Percentiles rank a stretch among this genome's conserved stretches.
These are phyloP conservation scores for Cyberlindnera sargentensis DNA, from an alignment of 805 yeast genomes.

Conservation along the genomic window DNA sequence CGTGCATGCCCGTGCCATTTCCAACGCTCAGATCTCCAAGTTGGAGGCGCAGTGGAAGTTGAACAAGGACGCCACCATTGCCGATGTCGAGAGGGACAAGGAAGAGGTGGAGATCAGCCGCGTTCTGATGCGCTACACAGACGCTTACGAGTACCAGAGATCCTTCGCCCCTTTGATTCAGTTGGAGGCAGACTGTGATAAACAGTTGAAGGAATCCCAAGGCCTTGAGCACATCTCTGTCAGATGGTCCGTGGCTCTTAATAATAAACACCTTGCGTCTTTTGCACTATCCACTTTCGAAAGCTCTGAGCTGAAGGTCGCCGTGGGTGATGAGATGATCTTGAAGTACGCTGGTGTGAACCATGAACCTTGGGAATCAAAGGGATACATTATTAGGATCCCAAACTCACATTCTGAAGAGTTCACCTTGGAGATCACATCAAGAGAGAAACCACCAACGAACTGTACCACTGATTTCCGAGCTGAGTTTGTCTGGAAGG, in stretches of 20 bases:
- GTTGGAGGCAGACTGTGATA: constrained; percentile 76
- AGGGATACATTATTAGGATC: constrained; percentile 63
- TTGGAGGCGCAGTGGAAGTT: constrained; percentile 80
- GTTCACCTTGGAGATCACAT: constrained; percentile 61
- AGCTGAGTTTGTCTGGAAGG: constrained; percentile 87
- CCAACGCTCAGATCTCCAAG: constrained; percentile 57
- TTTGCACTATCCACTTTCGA: constrained; percentile 67
- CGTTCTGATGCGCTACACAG: constrained; percentile 66
- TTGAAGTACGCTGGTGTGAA: constrained; percentile 53
- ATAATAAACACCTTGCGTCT: constrained; percentile 59
- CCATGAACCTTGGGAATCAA: constrained; percentile 62
- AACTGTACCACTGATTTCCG: constrained; percentile 60
- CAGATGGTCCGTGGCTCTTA: constrained; percentile 64
- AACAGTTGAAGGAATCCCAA: constrained; percentile 65
- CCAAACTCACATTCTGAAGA: constrained; percentile 64
- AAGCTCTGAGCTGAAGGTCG: constrained; percentile 54
- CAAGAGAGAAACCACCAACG: constrained; percentile 46
- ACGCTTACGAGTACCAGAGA: constrained; percentile 80
- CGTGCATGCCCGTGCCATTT: constrained; percentile 46
- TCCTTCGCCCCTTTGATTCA: constrained; percentile 79
- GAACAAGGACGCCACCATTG: constrained; percentile 63
- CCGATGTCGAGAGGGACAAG: constrained; percentile 49
- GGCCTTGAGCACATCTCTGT: constrained; percentile 67
- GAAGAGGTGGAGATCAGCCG: constrained; percentile 57
- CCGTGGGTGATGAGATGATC: constrained; percentile 79